Evolutionary conservation across 352 stramenopile species (phyloP).

Genomic region (Pythium scleroteichum): DNA sequence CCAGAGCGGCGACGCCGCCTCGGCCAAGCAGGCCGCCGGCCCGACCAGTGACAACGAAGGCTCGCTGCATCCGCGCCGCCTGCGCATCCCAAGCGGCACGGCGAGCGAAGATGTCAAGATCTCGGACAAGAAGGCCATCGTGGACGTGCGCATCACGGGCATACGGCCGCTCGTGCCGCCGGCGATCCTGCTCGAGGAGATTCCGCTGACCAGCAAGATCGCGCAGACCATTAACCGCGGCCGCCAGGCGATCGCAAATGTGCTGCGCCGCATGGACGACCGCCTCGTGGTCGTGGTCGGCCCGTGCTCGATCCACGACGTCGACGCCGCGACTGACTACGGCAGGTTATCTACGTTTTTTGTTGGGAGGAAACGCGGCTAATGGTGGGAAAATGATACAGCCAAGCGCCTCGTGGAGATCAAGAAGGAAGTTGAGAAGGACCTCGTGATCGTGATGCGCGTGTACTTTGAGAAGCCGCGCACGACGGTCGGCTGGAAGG

Average conservation of each 20-base stretch:
- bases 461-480: slow-evolving; percentile 92
- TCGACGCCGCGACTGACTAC: slow-evolving; percentile 86
- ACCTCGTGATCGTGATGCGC: slow-evolving; percentile 89
- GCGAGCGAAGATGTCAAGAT: slow-evolving; percentile 81
- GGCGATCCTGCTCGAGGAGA: slow-evolving; percentile 83
- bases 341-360: slow-evolving; percentile 28
- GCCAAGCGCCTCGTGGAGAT: slow-evolving; percentile 66
- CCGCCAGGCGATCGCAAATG: slow-evolving; percentile 70
- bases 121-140: slow-evolving; percentile 82
- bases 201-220: slow-evolving; percentile 77
- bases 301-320: slow-evolving; percentile 90
- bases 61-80: slow-evolving; percentile 33
- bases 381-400: slow-evolving; percentile 6
- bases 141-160: slow-evolving; percentile 86
- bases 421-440: slow-evolving; percentile 73
- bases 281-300: slow-evolving; percentile 83
- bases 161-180: slow-evolving; percentile 88
- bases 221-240: slow-evolving; percentile 79
- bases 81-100: slow-evolving; percentile 66
- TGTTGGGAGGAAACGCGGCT: background rate
- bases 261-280: slow-evolving; percentile 82
- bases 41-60: slow-evolving; percentile 20
- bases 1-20: slow-evolving; percentile 27
- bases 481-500: slow-evolving; percentile 90
- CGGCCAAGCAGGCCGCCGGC: slow-evolving; percentile 11